Percentiles rank a stretch among this genome's conserved stretches.
Conservation (phyloP, 768 basidiomycete genomes). For the Kwoniella sp. region DNA sequence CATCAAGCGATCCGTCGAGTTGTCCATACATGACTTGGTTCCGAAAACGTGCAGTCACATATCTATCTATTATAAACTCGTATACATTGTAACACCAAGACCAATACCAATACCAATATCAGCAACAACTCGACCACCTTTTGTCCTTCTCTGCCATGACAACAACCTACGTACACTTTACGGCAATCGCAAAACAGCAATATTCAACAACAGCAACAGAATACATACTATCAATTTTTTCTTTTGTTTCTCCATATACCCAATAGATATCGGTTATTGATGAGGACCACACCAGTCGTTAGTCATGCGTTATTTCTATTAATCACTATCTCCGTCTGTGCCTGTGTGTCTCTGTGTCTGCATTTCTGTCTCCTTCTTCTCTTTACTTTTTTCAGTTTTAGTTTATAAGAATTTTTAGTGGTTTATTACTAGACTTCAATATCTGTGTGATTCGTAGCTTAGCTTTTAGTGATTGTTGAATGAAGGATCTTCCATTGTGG, state of each 20-base stretch:
- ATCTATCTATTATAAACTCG: too few relatives aligned
- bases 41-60: too few relatives aligned
- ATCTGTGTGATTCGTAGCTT: too few relatives aligned
- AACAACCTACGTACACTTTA: too few relatives aligned
- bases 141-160: too few relatives aligned
- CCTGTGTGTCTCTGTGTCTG: not conserved
- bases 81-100: not conserved
- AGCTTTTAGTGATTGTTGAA: too few relatives aligned
- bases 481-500: too few relatives aligned
- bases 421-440: too few relatives aligned
- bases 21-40: not conserved
- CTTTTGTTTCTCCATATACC: slow-evolving; percentile 1
- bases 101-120: not conserved
- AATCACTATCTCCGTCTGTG: not conserved
- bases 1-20: not conserved
- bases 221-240: not conserved
- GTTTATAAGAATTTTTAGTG: too few relatives aligned
- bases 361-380: not conserved
- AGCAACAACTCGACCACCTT: too few relatives aligned
- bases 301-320: slow-evolving; percentile 12
- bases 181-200: too few relatives aligned
- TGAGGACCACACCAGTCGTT: slow-evolving; percentile 26
- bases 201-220: not conserved
- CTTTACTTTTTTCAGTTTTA: not conserved
- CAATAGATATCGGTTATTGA: slow-evolving; percentile 10